phyloP scores from a whole-genome alignment of 495 filamentous ascomycete species.

The Hypomontagnella submonticulosa region DNA sequence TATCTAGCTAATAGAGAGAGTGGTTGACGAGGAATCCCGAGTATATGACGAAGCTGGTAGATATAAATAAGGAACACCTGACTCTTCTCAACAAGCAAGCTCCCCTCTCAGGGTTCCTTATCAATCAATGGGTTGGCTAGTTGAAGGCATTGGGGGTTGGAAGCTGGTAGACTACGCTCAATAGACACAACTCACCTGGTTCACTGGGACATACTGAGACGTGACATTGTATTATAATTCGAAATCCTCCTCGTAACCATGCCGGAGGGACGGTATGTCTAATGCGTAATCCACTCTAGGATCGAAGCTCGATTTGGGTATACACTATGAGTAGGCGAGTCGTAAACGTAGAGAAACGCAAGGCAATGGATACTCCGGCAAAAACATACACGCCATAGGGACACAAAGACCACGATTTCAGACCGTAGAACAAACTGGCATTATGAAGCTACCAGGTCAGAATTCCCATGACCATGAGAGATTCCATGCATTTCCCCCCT shows the following conservation, averaged over 20 bases:
- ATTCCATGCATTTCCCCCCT: constrained; percentile 41
- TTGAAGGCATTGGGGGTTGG: not conserved
- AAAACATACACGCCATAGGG: not conserved
- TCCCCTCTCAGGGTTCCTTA: constrained; percentile 1
- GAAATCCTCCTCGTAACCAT: no score
- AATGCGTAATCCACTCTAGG: no score
- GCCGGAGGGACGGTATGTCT: no score
- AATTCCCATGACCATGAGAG: constrained; percentile 45
- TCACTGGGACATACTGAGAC: not conserved
- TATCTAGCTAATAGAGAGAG: not conserved
- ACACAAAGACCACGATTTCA: not conserved
- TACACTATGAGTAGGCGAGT: no score
- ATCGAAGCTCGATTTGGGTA: no score
- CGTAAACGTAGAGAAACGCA: no score
- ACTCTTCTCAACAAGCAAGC: constrained; percentile 2
- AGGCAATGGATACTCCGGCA: no score
- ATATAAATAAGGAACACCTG: not conserved
- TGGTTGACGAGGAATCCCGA: no score
- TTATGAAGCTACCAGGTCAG: constrained; percentile 46
- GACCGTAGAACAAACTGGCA: constrained; percentile 45
- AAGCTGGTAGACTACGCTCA: constrained; percentile 24
- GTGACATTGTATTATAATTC: not conserved
- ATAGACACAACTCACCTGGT: constrained; percentile 26
- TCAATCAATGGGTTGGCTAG: not conserved
- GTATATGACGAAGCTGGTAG: no score